Base-by-base conservation (phyloP, 164 flowering plant genomes). In the Macadamia integrifolia region DNA sequence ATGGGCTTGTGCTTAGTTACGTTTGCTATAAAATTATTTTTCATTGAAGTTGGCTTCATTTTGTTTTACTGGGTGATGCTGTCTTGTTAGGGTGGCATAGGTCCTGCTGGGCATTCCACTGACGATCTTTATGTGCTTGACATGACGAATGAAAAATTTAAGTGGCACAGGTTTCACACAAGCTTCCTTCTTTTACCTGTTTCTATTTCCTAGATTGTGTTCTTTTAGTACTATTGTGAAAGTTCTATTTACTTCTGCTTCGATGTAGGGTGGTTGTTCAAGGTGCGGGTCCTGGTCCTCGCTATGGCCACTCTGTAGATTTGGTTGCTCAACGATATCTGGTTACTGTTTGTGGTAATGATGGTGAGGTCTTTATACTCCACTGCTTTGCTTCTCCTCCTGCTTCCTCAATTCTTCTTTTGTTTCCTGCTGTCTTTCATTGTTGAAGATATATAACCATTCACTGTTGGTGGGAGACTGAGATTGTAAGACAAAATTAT, bases 81-180 rank as follows among this genome's bases (percentile, higher is more conserved):
- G 28, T 71, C n/a, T 76, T 78, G 18, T 23, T 82, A 95, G 99
- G 99, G 99, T 62, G 99, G 99, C 40, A 92, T 95, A 66, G 99
- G 99, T 80, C 98, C 99, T 46, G 94, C 99, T 63, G 99, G 99
- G 76, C 99, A 92, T 80, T 95, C 99, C 9, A 95, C 98, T 0
- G 99, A 95, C 76, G 99, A 95, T 76, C 83, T 95, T 17, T 92
- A 81, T 57, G 99, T 95, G 74, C 92, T 95, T 17, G 99, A 95
- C 75, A 62, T 95, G 83, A 87, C 94, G 9, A 89, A 89, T 75
- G 98, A 90, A 64, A 89, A 87, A 67, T 91, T 78, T 72, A 92
- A 92, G 82, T 95, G 99, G 99, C 99, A 92, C 60, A 85, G 99
- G 99, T 91, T 59, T 74, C 72, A 40, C 68, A 71, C 50, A 46